Evolutionary conservation across 345 rosid species (phyloP), one percentile per base, ranked within the genome.

Genomic region (Pugionium dolabratum): DNA sequence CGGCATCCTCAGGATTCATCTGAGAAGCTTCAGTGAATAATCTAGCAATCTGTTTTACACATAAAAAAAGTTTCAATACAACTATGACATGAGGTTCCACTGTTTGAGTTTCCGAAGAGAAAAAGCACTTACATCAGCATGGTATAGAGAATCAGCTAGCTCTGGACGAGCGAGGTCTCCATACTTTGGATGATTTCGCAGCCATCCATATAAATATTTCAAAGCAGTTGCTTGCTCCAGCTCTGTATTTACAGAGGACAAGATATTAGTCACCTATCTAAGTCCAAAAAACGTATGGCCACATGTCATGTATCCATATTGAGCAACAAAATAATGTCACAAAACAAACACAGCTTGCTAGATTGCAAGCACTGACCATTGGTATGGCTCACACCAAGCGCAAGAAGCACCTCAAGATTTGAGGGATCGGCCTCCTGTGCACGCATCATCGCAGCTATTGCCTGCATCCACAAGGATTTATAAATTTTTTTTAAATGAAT

Each of bases 391-490:
- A 95, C 97, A 54, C 99, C 97, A 78, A 95, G 96, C 4, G 99
- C 89, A 76, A 95, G 97, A 79, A 95, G 97, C 67, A 95, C 99
- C 80, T 91, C 99, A 9, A 95, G 85, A 79, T 95, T 95, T 68
- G 87, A 69, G 48, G 97, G 96, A 80, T 89, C 91, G 49, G 99
- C 97, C 75, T 87, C 93, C 54, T 91, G 96, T 31, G 99, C 97
- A 45, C 96, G 92, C 96, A 87, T 87, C 99, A 91, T 95, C 34
- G 99, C 97, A 59, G 97, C 97, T 78, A 95, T 95, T 37, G 99
- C 99, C 99, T 95, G 88, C 66, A 80, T 39, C 64, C 47, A 71
- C 64, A 69, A 52, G 26, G 18, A 18, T 18, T 18, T 18, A 18
- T 18, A 18, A n/a, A n/a, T n/a, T n/a, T n/a, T n/a, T n/a, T n/a